Base-by-base conservation (phyloP, 345 rosid species). In the Microthlaspi erraticum region DNA sequence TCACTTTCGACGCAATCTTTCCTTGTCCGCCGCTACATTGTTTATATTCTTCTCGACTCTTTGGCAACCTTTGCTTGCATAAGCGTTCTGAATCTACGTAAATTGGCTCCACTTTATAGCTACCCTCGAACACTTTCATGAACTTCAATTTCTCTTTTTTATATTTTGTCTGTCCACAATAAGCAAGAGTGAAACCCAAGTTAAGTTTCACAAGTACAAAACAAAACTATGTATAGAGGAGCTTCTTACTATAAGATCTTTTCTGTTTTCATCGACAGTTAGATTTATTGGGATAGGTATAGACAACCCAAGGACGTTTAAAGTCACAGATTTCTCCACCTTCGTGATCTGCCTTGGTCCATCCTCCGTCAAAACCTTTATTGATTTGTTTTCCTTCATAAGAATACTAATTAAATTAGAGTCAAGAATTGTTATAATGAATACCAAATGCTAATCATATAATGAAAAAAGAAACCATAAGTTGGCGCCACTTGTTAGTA, bases 61-160 rank as follows among this genome's bases (percentile, higher is more conserved):
- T 85, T 0, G 90, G 93, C 64, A 75, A 74, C 51, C 57, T 77
- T 0, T 86, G 85, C 57, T 74, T 73, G 77, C 97, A 90, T 19
- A 66, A 38, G 14, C 83, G 59, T 77, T 85, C 89, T 8, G 18
- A 13, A 32, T 91, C 94, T 0, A 88, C 77, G 20, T 83, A 91
- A 8, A 79, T 2, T 4, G 96, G 97, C 63, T 91, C 86, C 7
- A 88, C 80, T 62, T 73, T 80, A 87, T 88, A 88, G 67, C 78
- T 77, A 13, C 96, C 97, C 77, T 91, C 91, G 7, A 88, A 88
- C 71, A 55, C 80, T 70, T 87, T 68, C 96, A 91, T 88, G 63
- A 91, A 84, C 26, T 90, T 89, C 0, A 83, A 79, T 77, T 83
- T 82, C 53, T 82, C 6, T 74, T 88, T 93, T 74, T 73, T 85